Conservation (phyloP, 192 early-diverging fungal species). For the Helicostylum pulchrum region DNA sequence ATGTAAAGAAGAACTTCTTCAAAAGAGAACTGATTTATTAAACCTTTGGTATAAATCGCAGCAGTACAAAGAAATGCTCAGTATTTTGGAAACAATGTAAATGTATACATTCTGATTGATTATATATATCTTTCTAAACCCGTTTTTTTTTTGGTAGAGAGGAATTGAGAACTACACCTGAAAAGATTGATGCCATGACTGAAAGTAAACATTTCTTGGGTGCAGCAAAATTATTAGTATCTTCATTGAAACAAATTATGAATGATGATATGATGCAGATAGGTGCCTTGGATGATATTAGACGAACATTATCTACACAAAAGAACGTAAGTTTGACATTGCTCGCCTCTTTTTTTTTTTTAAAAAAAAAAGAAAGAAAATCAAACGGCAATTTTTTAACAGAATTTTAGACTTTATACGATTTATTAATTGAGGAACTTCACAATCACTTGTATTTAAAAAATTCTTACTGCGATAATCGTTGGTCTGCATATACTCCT, state of each 20-base stretch:
- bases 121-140: not conserved
- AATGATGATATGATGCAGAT: conserved; percentile 64
- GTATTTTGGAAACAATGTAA: conserved; percentile 67
- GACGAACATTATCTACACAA: conserved; percentile 58
- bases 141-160: conserved; percentile 45
- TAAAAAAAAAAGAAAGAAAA: no score
- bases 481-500: conserved; percentile 51
- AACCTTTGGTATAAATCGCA: conserved; percentile 73
- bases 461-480: conserved; percentile 70
- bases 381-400: not conserved
- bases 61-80: conserved; percentile 75
- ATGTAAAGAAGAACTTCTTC: conserved; percentile 58
- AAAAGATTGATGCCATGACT: conserved; percentile 55
- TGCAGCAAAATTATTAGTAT: conserved; percentile 62
- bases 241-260: conserved; percentile 58
- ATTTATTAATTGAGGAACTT: conserved; percentile 69
- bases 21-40: conserved; percentile 62
- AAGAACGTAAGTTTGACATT: conserved; percentile 38
- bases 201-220: conserved; percentile 69
- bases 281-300: conserved; percentile 66
- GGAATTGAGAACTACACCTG: conserved; percentile 62
- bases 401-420: conserved; percentile 45
- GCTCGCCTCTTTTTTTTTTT: not conserved
- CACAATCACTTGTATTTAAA: conserved; percentile 79
- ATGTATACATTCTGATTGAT: not conserved